Conservation (phyloP, 768 basidiomycete genomes). For the Macrocybe gigantea region DNA sequence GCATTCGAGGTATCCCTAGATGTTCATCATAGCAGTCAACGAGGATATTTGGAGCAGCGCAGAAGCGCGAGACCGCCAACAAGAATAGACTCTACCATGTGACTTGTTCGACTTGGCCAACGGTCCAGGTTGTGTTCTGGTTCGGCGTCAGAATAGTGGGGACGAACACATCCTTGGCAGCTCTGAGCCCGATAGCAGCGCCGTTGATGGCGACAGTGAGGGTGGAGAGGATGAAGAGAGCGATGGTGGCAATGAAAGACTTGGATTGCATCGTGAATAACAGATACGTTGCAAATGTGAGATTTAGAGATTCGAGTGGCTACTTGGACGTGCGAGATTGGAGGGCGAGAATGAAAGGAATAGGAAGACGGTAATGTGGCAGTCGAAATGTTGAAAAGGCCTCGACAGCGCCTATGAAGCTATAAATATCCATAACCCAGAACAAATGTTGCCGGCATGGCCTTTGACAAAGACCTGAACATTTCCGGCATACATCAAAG, state of each 20-base stretch:
- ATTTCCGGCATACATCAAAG: too few species aligned
- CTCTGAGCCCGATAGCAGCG: constrained; percentile 14
- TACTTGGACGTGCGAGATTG: neutral
- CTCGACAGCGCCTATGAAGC: too few species aligned
- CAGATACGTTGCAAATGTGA: too few species aligned
- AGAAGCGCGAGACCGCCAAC: neutral
- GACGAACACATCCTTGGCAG: constrained; percentile 22
- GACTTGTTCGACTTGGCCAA: constrained; percentile 19
- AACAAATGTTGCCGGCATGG: too few species aligned
- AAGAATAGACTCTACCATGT: constrained; percentile 20
- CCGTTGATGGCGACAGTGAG: constrained; percentile 4
- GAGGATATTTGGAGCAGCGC: neutral
- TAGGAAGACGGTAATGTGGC: neutral
- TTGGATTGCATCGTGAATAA: constrained; percentile 14
- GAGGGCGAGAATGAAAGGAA: constrained; percentile 2
- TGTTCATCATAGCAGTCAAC: neutral
- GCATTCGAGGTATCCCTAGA: constrained; percentile 33
- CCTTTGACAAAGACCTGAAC: too few species aligned
- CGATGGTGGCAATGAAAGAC: constrained; percentile 17
- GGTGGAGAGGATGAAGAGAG: constrained; percentile 19
- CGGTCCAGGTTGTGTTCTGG: constrained; percentile 19
- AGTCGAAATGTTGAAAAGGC: too few species aligned
- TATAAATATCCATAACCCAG: too few species aligned
- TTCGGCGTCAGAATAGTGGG: constrained; percentile 23
- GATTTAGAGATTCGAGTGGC: neutral